These are phyloP conservation scores for Brasenia schreberi DNA, from an alignment of 164 flowering plant genomes.

Conservation along the genomic window DNA sequence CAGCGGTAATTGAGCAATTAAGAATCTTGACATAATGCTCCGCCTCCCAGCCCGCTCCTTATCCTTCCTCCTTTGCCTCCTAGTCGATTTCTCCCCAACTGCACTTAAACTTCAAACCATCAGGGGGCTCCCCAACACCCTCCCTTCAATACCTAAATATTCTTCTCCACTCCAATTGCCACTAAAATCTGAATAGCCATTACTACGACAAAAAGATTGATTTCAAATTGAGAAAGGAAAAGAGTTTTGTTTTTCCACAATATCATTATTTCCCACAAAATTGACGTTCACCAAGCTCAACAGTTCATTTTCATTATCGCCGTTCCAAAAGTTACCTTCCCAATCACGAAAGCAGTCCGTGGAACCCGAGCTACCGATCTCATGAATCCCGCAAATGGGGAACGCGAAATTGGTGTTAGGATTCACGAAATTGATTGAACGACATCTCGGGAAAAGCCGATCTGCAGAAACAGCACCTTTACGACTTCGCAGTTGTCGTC, in stretches of 20 bases:
- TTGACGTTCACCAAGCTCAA: constrained; percentile 28
- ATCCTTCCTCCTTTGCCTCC: constrained; percentile 65
- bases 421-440: constrained; percentile 33
- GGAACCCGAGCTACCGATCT: constrained; percentile 12
- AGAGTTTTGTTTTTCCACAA: constrained; percentile 32
- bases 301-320: not conserved
- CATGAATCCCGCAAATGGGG: not conserved
- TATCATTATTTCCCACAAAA: constrained; percentile 53
- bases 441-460: constrained; percentile 35
- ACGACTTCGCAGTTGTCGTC: constrained; percentile 29
- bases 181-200: constrained; percentile 10
- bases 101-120: constrained; percentile 51
- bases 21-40: constrained; percentile 70
- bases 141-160: constrained; percentile 5
- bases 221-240: constrained; percentile 11
- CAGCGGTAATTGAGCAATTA: constrained; percentile 47
- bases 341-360: constrained; percentile 9
- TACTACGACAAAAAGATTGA: constrained; percentile 17
- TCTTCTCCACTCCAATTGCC: constrained; percentile 16
- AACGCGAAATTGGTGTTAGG: constrained; percentile 4
- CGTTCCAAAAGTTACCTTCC: not conserved
- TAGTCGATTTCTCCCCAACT: constrained; percentile 32
- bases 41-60: constrained; percentile 51
- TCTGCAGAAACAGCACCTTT: constrained; percentile 65
- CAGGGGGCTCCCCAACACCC: constrained; percentile 32